Percentiles rank a stretch among this genome's conserved stretches.
Evolutionary conservation across 1,284 basidiomycete genomes (phyloP).

Genomic region (Ganoderma sinense): DNA sequence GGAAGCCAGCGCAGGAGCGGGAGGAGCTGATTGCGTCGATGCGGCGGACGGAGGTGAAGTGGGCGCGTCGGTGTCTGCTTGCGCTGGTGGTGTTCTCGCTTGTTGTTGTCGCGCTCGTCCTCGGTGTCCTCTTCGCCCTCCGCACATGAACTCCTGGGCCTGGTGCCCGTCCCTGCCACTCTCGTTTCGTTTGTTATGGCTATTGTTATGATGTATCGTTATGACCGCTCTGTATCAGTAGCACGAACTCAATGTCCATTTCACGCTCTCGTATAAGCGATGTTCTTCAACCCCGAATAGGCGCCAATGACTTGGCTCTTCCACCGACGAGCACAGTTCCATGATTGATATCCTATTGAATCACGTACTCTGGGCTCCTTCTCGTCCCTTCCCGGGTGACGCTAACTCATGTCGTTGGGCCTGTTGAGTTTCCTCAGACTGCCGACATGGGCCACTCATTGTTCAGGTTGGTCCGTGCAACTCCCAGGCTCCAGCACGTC

Average conservation of each 20-base stretch:
- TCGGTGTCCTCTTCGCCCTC: slow-evolving; percentile 9
- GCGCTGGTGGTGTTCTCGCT: slow-evolving; percentile 9
- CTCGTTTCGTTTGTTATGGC: not conserved
- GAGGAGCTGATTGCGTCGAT: slow-evolving; percentile 44
- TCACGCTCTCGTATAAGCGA: no score
- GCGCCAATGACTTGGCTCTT: not conserved
- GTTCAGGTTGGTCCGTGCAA: no score
- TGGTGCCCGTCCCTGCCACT: no score
- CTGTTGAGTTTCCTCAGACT: no score
- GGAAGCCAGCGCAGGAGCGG: slow-evolving; percentile 47
- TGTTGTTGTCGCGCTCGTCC: slow-evolving; percentile 1
- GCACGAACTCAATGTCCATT: not conserved
- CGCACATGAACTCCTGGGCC: slow-evolving; percentile 4
- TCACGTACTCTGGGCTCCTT: not conserved
- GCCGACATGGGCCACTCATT: no score
- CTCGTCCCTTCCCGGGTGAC: no score
- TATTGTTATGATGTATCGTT: slow-evolving; percentile 8
- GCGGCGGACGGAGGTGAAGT: slow-evolving; percentile 47
- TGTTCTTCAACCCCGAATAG: not conserved
- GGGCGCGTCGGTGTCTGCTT: slow-evolving; percentile 49
- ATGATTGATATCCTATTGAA: not conserved
- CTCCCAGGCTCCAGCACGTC: no score
- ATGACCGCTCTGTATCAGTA: slow-evolving; percentile 1
- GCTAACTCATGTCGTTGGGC: no score
- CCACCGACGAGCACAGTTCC: not conserved